Evolutionary conservation across 1,139 yeast species (phyloP).

Genomic region (Hansenula anomala): DNA sequence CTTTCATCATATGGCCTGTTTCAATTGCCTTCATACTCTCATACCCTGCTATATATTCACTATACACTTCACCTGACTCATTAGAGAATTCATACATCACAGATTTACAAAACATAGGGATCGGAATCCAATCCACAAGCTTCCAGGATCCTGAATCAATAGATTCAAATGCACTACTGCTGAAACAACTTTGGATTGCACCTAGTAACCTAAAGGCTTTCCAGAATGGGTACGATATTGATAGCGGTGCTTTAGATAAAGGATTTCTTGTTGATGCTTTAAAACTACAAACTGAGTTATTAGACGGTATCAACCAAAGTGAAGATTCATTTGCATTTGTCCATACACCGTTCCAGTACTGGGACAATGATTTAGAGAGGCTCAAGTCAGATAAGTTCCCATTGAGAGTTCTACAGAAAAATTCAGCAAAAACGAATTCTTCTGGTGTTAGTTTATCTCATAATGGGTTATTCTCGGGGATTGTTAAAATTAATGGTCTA

Average conservation of each 20-base stretch:
- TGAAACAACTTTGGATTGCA: conserved; percentile 22
- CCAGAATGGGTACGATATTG: neutral
- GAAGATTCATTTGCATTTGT: conserved; percentile 16
- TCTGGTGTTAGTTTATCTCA: conserved; percentile 3
- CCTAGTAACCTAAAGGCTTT: conserved; percentile 9
- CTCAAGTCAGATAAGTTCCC: conserved; percentile 27
- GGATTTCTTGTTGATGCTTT: conserved; percentile 27
- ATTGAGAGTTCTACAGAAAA: conserved; percentile 30
- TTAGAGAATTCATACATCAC: conserved; percentile 11
- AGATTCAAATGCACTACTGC: conserved; percentile 5
- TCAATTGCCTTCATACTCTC: conserved; percentile 45
- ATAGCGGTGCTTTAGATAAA: conserved; percentile 26
- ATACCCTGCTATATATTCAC: conserved; percentile 40
- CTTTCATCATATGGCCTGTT: conserved; percentile 46
- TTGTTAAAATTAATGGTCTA: conserved; percentile 44
- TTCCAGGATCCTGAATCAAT: conserved; percentile 3
- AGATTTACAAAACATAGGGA: conserved; percentile 10
- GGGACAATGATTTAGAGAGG: conserved; percentile 26
- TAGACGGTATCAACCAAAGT: conserved; percentile 15
- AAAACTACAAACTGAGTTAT: conserved; percentile 26
- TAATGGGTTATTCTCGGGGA: conserved; percentile 33
- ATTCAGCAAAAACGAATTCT: conserved; percentile 2
- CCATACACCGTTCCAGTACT: conserved; percentile 33
- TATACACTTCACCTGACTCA: conserved; percentile 20
- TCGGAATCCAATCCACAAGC: conserved; percentile 5